These are phyloP conservation scores for Aspergillus fischeri DNA, from an alignment of 2,329 filamentous ascomycete genomes.

Conservation along the genomic window DNA sequence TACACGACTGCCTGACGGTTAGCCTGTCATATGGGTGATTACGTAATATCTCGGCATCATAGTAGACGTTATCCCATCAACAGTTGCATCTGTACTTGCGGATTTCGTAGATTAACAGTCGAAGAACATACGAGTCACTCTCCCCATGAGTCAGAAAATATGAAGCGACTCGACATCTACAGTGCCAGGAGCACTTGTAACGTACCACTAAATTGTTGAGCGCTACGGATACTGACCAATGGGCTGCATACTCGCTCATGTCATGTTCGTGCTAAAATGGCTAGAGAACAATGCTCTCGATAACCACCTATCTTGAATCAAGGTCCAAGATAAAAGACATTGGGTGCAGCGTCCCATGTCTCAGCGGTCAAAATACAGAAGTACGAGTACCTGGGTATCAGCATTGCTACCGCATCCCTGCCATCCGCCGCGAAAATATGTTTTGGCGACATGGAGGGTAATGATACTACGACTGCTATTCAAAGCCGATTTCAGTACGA, in stretches of 20 bases:
- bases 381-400: not conserved
- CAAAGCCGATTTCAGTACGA: not conserved
- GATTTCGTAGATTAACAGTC: not conserved
- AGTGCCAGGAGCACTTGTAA: not conserved
- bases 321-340: not conserved
- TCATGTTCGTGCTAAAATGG: not conserved
- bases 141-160: not conserved
- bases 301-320: not conserved
- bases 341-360: not conserved
- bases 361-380: not conserved
- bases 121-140: not conserved
- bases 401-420: not conserved
- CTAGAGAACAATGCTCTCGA: not conserved
- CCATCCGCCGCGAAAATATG: not conserved
- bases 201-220: not conserved
- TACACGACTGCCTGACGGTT: slow-evolving; percentile 8
- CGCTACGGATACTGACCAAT: not conserved
- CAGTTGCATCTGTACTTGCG: not conserved
- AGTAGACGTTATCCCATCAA: not conserved
- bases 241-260: not conserved
- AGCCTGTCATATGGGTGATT: slow-evolving; percentile 8
- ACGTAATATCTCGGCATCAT: slow-evolving; percentile 7
- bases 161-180: not conserved
- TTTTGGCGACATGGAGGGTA: not conserved
- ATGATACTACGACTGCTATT: not conserved